Base-by-base conservation (phyloP, 208 protist species). In the Giardia muris region DNA sequence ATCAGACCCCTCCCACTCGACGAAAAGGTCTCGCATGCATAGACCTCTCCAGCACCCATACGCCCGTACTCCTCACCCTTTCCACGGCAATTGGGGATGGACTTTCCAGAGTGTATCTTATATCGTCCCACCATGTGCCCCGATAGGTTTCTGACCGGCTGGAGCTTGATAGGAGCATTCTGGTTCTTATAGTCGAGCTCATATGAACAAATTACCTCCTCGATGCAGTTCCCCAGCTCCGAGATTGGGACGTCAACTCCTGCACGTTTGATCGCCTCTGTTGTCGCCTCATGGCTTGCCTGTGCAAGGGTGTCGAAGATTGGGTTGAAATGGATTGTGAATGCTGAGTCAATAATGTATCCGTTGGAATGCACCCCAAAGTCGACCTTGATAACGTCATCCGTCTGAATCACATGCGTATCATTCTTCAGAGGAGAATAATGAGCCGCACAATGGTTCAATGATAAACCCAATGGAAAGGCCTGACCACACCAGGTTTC, bases 11-110 rank as follows among this genome's bases (percentile, higher is more conserved):
- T 96, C 4, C 98, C 98, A 22, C 98, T 99, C 3, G 96, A 96
- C 90, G 98, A 98, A 93, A 99, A 99, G 44, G 99, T 99, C 94
- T 99, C 99, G 93, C 99, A 99, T 1, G 99, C 99, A 94, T 98
- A 99, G 30, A 98, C 94, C 94, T 99, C 98, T 44, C 97, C 95
- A 87, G 95, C 95, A 30, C 95, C 92, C 95, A 96, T 96, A 43
- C 87, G 92, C 43, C 87, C 90, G 43, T 46, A 44, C 42, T 91
- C 43, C 2, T 47, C 42, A 43, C 3, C 97, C 48, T 96, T 95
- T 89, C 97, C 97, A 90, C 97, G 97, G 30, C 98, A 96, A 92
- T 99, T 98, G 2, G 99, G 99, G 42, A 99, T 98, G 43, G 95
- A 97, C 95, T 99, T 99, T 76, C 98, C 99, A 92, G 96, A 97